Evolutionary conservation across 805 yeast species (phyloP).

Genomic region (Teunomyces barrocoloradensis): DNA sequence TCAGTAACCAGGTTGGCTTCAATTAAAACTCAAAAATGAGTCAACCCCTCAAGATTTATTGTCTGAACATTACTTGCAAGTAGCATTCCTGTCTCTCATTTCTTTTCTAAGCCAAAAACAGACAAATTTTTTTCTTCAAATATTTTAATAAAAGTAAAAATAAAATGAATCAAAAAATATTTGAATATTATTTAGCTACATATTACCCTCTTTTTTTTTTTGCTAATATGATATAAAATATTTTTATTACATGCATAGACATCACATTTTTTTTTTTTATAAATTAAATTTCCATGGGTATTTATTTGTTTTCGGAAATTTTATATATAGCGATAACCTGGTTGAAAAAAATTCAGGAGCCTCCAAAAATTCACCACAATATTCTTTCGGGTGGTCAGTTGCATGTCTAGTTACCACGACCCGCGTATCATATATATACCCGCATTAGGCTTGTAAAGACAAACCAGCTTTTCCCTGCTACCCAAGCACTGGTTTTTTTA

Average conservation of each 20-base stretch:
- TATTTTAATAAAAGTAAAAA: neutral
- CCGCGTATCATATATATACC: conserved; percentile 2
- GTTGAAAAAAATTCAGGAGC: conserved; percentile 1
- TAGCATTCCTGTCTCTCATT: neutral
- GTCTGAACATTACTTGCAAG: neutral
- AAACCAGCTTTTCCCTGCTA: neutral
- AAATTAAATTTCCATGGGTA: conserved; percentile 1
- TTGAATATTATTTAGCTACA: neutral
- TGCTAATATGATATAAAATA: neutral
- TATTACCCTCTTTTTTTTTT: neutral
- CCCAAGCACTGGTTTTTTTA: conserved; percentile 3
- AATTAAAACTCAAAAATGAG: neutral
- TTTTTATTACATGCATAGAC: conserved; percentile 1
- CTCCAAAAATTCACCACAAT: neutral
- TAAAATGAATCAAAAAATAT: neutral
- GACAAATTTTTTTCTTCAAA: neutral
- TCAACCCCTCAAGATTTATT: neutral
- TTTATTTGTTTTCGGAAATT: neutral
- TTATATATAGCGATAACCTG: conserved; percentile 2
- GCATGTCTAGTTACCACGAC: conserved; percentile 2
- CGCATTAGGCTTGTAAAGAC: neutral
- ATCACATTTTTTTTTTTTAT: neutral
- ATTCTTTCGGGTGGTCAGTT: neutral
- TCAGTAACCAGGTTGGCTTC: neutral
- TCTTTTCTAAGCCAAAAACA: neutral